A percentile compares a stretch with the other conserved stretches of the same genome.
Evolutionary conservation across 2,329 filamentous ascomycete species (phyloP).

Genomic region (Penicillium sp.): DNA sequence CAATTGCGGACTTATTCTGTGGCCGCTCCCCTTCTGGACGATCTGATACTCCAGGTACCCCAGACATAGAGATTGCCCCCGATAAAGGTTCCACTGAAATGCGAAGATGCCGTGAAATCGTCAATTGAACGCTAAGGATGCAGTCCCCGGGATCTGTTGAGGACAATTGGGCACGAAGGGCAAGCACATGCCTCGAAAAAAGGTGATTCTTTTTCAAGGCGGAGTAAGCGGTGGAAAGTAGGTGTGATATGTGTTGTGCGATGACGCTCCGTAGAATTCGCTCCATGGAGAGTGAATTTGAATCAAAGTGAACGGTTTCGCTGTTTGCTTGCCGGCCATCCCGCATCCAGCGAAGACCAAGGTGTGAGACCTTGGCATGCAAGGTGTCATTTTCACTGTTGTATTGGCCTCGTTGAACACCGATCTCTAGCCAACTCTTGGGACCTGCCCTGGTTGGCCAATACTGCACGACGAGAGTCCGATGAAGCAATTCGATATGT

Average conservation of each 20-base stretch:
- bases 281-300: slow-evolving; percentile 65
- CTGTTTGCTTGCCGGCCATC: slow-evolving; percentile 69
- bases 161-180: slow-evolving; percentile 54
- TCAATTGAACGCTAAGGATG: slow-evolving; percentile 62
- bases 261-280: slow-evolving; percentile 66
- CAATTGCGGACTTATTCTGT: slow-evolving; percentile 40
- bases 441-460: slow-evolving; percentile 66
- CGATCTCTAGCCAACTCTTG: slow-evolving; percentile 89
- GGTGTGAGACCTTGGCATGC: slow-evolving; percentile 25
- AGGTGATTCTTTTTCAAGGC: slow-evolving; percentile 56
- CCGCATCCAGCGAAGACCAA: slow-evolving; percentile 69
- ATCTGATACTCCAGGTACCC: slow-evolving; percentile 53
- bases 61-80: slow-evolving; percentile 66
- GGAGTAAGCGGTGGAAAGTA: slow-evolving; percentile 61
- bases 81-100: slow-evolving; percentile 70
- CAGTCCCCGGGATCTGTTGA: slow-evolving; percentile 60
- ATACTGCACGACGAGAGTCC: slow-evolving; percentile 82
- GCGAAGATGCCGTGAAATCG: slow-evolving; percentile 54
- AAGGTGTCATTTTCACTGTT: slow-evolving; percentile 6
- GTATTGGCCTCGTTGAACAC: slow-evolving; percentile 47
- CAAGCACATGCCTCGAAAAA: slow-evolving; percentile 56
- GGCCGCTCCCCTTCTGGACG: slow-evolving; percentile 63
- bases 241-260: slow-evolving; percentile 65
- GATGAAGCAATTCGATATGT: slow-evolving; percentile 70
- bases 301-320: slow-evolving; percentile 61